Percentiles rank a stretch among this genome's conserved stretches.
phyloP scores from a whole-genome alignment of 352 stramenopile genomes.

The Pythium coloratum region DNA sequence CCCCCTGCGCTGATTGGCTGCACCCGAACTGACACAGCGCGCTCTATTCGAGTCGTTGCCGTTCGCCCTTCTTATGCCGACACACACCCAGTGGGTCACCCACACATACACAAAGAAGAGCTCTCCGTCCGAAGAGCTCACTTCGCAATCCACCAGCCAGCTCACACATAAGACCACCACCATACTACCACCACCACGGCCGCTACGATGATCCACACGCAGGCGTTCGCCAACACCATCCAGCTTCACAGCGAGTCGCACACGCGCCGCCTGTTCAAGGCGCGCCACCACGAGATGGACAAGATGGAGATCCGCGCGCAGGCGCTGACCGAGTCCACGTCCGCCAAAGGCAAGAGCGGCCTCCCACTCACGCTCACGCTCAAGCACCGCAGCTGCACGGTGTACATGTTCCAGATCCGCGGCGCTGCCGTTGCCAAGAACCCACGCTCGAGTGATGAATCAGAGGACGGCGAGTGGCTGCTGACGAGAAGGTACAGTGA shows the following conservation, averaged over 20 bases:
- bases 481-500: slow-evolving; percentile 68
- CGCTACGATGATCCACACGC: slow-evolving; percentile 20
- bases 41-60: slow-evolving; percentile 8
- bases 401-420: slow-evolving; percentile 65
- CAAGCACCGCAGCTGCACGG: slow-evolving; percentile 29
- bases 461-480: slow-evolving; percentile 34
- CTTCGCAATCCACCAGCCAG: slow-evolving; percentile 1
- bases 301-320: slow-evolving; percentile 49
- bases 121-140: neutral
- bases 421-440: slow-evolving; percentile 24
- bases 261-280: slow-evolving; percentile 59
- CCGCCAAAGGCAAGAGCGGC: neutral
- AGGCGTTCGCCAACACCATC: slow-evolving; percentile 26
- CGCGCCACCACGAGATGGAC: slow-evolving; percentile 48
- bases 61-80: slow-evolving; percentile 9
- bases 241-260: slow-evolving; percentile 25
- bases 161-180: slow-evolving; percentile 1
- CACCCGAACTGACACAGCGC: neutral
- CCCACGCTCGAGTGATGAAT: slow-evolving; percentile 13
- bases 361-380: slow-evolving; percentile 28
- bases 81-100: neutral
- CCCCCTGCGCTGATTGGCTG: slow-evolving; percentile 12
- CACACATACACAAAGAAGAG: neutral
- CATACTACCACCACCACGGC: neutral
- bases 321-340: slow-evolving; percentile 5